These are phyloP conservation scores for Gnomoniopsis smithogilvyi DNA, from an alignment of 2,329 filamentous ascomycete genomes.

Conservation along the genomic window DNA sequence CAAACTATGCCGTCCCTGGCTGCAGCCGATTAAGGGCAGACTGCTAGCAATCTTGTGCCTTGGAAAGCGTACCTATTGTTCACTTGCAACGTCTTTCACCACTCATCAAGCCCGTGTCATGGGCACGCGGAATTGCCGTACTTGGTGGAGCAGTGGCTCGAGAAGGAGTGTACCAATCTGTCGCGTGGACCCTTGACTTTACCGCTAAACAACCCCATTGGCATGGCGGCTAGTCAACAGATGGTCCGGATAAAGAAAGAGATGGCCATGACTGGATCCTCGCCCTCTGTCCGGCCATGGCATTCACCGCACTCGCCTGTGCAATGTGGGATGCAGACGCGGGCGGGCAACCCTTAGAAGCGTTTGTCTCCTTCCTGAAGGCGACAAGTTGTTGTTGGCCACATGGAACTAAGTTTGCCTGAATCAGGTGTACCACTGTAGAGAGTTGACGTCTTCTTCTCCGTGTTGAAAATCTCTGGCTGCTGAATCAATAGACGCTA, in stretches of 20 bases:
- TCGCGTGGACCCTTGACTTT: background rate
- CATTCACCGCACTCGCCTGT: background rate
- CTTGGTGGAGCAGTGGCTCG: background rate
- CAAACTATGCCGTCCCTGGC: no score
- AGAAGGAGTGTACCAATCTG: background rate
- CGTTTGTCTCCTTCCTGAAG: background rate
- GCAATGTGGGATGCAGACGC: background rate
- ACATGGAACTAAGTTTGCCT: no score
- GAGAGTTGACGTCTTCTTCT: no score
- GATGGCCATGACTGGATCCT: background rate
- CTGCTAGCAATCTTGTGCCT: background rate
- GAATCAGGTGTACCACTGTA: no score
- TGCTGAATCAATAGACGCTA: no score
- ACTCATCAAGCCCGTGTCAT: background rate
- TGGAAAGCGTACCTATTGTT: background rate
- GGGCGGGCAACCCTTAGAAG: background rate
- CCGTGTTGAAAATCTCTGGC: no score
- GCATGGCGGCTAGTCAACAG: no score
- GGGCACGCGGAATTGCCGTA: background rate
- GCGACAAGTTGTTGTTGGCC: background rate
- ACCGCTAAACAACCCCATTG: background rate
- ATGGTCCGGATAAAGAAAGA: background rate
- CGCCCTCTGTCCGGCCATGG: background rate
- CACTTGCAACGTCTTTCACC: background rate
- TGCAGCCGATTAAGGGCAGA: no score